These are phyloP conservation scores for Endotrypanum monterogeii DNA, from an alignment of 208 protist species.

Conservation along the genomic window DNA sequence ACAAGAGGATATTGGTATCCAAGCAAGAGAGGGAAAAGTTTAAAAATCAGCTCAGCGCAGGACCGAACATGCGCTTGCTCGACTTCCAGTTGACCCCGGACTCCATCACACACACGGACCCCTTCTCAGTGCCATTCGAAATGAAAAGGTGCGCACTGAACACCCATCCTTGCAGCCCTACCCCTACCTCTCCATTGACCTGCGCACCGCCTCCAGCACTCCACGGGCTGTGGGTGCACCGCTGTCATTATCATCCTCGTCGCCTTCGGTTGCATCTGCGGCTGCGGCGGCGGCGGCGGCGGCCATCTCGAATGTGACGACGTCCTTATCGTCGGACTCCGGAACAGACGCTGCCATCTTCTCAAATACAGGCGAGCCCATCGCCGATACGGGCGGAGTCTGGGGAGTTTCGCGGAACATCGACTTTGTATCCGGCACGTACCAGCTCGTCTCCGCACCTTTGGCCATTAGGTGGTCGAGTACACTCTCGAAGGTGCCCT, in stretches of 20 bases:
- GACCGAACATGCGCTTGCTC: not conserved
- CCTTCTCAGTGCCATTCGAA: not conserved
- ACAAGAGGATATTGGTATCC: not conserved
- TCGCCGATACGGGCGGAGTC: conserved; percentile 42
- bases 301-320: conserved; percentile 10
- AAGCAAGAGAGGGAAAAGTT: not conserved
- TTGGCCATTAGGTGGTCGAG: conserved; percentile 85
- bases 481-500: conserved; percentile 78
- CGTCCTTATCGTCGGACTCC: conserved; percentile 16
- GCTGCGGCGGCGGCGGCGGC: conserved; percentile 1
- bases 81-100: not conserved
- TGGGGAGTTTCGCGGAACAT: conserved; percentile 52
- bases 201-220: conserved; percentile 33
- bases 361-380: conserved; percentile 62
- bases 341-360: conserved; percentile 10
- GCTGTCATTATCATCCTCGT: conserved; percentile 19
- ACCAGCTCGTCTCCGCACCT: conserved; percentile 91
- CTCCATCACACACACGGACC: not conserved
- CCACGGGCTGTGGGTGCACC: conserved; percentile 26
- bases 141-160: not conserved
- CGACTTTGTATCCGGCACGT: conserved; percentile 73
- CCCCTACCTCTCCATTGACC: conserved; percentile 34
- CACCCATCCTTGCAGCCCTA: not conserved
- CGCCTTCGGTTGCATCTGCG: conserved; percentile 1
- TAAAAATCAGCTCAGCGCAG: not conserved